Evolutionary conservation across 108 stramenopile species (phyloP).

Genomic region (Conticribra weissflogii): DNA sequence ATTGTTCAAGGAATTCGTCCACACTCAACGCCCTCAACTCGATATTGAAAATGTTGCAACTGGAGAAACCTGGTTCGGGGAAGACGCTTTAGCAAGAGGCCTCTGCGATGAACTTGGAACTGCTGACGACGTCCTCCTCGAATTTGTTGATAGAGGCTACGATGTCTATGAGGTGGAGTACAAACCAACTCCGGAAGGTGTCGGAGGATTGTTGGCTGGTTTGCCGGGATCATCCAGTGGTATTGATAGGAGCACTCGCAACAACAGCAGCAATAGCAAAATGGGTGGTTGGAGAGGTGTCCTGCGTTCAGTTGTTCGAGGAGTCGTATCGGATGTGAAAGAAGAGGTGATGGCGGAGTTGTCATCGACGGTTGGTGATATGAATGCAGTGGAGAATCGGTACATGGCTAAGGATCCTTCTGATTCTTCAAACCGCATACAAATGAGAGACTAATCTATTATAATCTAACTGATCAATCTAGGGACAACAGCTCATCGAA

Average conservation of each 20-base stretch:
- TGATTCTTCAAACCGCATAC: slow-evolving; percentile 15
- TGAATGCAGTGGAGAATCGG: slow-evolving; percentile 38
- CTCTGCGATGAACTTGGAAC: slow-evolving; percentile 91
- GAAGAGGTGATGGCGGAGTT: slow-evolving; percentile 53
- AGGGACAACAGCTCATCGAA: too few relatives aligned
- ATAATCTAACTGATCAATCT: too few relatives aligned
- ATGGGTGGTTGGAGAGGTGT: slow-evolving; percentile 44
- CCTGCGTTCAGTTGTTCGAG: slow-evolving; percentile 40
- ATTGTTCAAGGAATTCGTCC: slow-evolving; percentile 86
- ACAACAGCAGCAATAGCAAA: too few relatives aligned
- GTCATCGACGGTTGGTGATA: slow-evolving; percentile 10
- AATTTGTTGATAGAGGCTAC: slow-evolving; percentile 73
- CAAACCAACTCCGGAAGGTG: slow-evolving; percentile 24
- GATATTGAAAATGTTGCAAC: slow-evolving; percentile 92
- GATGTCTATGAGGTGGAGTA: slow-evolving; percentile 77
- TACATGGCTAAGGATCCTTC: slow-evolving; percentile 69
- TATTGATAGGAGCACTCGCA: too few relatives aligned
- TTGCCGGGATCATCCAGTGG: slow-evolving; percentile 17
- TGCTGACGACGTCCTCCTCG: slow-evolving; percentile 78
- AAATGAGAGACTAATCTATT: slow-evolving; percentile 15
- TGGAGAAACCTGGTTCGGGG: slow-evolving; percentile 95
- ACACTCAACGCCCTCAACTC: slow-evolving; percentile 78
- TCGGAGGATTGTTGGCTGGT: slow-evolving; percentile 18
- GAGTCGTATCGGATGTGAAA: slow-evolving; percentile 52
- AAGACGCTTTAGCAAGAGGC: slow-evolving; percentile 79